These are phyloP conservation scores for Benincasa hispida DNA, from an alignment of 306 rosid genomes.

Conservation along the genomic window DNA sequence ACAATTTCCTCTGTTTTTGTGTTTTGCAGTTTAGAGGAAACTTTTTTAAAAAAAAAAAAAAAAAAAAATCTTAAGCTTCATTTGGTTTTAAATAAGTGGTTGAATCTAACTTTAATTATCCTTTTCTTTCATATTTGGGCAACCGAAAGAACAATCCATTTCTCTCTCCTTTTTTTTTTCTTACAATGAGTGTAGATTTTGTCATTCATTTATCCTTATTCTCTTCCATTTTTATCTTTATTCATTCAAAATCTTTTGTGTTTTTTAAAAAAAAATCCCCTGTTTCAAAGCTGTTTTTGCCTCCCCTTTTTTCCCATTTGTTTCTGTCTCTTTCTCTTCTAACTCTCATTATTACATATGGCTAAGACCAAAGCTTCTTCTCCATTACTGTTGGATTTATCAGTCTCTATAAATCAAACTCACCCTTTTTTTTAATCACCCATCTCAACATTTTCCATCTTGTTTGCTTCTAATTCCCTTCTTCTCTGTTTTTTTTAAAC, in stretches of 20 bases:
- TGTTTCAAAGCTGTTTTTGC: slow-evolving; percentile 14
- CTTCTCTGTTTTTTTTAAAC: neutral
- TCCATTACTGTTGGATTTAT: neutral
- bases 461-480: neutral
- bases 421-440: neutral
- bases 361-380: neutral
- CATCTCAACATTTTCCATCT: neutral
- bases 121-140: slow-evolving; percentile 60
- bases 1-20: neutral
- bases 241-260: neutral
- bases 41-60: neutral
- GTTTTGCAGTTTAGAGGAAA: neutral
- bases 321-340: neutral
- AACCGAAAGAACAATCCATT: slow-evolving; percentile 51
- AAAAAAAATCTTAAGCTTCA: slow-evolving; percentile 5
- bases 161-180: neutral
- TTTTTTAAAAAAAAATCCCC: neutral
- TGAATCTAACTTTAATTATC: slow-evolving; percentile 37
- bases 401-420: neutral
- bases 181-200: neutral
- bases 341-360: neutral
- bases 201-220: too few species aligned
- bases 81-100: neutral
- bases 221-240: neutral
- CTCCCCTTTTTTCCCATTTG: slow-evolving; percentile 19